A percentile compares a stretch with the other conserved stretches of the same genome.
Evolutionary conservation across 257 asterid genomes (phyloP).

Genomic region (Linaria vulgaris): DNA sequence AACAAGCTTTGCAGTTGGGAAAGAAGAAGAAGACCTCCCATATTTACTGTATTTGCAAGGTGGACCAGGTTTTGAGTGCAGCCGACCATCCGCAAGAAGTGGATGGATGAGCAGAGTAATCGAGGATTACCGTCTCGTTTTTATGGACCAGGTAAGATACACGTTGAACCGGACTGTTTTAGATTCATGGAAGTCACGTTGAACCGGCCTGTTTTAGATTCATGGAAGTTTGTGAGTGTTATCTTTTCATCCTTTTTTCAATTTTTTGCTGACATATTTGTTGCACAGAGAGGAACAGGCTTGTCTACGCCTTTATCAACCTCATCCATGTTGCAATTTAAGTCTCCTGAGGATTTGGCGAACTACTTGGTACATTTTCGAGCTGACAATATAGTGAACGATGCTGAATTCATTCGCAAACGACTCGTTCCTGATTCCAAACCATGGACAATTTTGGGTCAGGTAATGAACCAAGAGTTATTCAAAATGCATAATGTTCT

Average conservation of each 20-base stretch:
- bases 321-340: conserved; percentile 84
- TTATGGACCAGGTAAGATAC: conserved; percentile 88
- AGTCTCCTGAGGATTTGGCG: conserved; percentile 62
- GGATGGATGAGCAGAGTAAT: conserved; percentile 96
- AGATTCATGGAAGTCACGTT: conserved; percentile 5
- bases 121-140: conserved; percentile 78
- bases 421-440: conserved; percentile 69
- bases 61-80: conserved; percentile 93
- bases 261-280: conserved; percentile 39
- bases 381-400: conserved; percentile 84
- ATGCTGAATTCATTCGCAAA: conserved; percentile 87
- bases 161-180: conserved; percentile 8
- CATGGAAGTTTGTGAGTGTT: conserved; percentile 7
- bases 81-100: conserved; percentile 77
- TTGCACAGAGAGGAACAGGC: conserved; percentile 92
- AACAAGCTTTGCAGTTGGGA: conserved; percentile 65
- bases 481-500: too few relatives aligned
- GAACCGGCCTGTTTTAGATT: conserved; percentile 4
- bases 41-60: conserved; percentile 85
- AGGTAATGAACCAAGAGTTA: conserved; percentile 37
- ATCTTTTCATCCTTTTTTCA: conserved; percentile 10
- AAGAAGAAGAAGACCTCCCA: conserved; percentile 80
- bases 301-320: conserved; percentile 77
- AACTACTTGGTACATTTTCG: conserved; percentile 80
- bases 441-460: conserved; percentile 95